A percentile compares a stretch with the other conserved stretches of the same genome.
Evolutionary conservation across 352 stramenopile species (phyloP).

Genomic region (Phytophthora boehmeriae): DNA sequence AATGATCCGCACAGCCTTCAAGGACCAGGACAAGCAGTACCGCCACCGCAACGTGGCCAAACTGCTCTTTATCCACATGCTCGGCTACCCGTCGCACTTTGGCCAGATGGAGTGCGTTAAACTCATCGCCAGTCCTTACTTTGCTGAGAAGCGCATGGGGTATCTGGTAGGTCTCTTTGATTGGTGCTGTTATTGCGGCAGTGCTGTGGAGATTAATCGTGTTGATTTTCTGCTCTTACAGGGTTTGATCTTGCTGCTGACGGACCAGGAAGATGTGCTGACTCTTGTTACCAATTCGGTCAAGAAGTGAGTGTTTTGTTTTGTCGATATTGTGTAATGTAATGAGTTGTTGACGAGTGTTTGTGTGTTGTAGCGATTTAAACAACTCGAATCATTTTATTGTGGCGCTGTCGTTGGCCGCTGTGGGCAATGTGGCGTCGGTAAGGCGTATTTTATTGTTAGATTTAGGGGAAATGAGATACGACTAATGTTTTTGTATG

Average conservation of each 20-base stretch:
- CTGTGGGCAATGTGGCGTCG: slow-evolving; percentile 98
- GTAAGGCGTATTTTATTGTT: slow-evolving; percentile 31
- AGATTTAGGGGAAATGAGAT: background rate
- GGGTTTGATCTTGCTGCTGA: slow-evolving; percentile 97
- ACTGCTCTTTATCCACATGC: slow-evolving; percentile 99
- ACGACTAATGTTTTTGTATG: slow-evolving; percentile 3
- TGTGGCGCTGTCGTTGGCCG: slow-evolving; percentile 95
- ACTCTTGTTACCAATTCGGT: slow-evolving; percentile 99
- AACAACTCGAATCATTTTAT: slow-evolving; percentile 96
- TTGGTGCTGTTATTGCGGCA: background rate
- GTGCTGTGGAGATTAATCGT: background rate
- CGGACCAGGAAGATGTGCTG: slow-evolving; percentile 98
- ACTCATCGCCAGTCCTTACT: slow-evolving; percentile 98
- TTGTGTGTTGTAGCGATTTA: slow-evolving; percentile 77
- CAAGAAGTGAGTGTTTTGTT: slow-evolving; percentile 85
- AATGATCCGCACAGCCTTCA: slow-evolving; percentile 99
- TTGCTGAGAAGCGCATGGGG: slow-evolving; percentile 99
- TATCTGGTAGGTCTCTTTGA: slow-evolving; percentile 85
- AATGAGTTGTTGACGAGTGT: slow-evolving; percentile 5
- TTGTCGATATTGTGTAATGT: background rate
- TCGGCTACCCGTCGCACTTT: slow-evolving; percentile 99
- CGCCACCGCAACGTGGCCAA: slow-evolving; percentile 99
- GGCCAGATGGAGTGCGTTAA: slow-evolving; percentile 99
- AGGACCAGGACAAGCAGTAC: slow-evolving; percentile 97
- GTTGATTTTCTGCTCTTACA: slow-evolving; percentile 10